Evolutionary conservation across 352 stramenopile species (phyloP), one percentile per base, ranked within the genome.

Genomic region (Halophytophthora batemanensis): DNA sequence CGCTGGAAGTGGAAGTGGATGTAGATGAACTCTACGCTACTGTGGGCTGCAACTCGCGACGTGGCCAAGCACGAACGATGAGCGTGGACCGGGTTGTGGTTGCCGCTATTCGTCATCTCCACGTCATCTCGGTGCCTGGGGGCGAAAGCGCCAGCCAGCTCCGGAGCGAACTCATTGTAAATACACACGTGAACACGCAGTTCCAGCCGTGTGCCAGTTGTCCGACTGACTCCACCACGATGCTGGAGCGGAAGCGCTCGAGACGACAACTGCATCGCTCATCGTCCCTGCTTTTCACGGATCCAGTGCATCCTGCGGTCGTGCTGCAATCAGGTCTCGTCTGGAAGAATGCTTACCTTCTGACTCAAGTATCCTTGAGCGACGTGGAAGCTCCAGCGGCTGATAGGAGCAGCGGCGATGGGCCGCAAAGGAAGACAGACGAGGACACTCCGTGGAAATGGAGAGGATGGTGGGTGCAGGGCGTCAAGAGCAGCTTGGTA

Each of bases 251-350:
- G 22, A 71, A 64, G 33, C 42, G 55, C 25, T 66, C 34, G 23
- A 61, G 33, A 11, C 47, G 58, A 6, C 61, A 58, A 29, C 50
- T 72, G 1, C 53, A 45, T 6, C 46, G 44, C 25, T 66, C 51
- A 6, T 33, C 47, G 14, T 51, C 45, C 15, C 49, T 61, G 44
- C 31, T 61, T 5, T 54, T 64, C 36, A 39, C 35, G 0, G 41
- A 59, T 10, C 41, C 36, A 0, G 53, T 41, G 31, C 39, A 41
- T 7, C 49, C 25, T 1, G 59, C 38, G n/a, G 54, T 63, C 5
- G 28, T 86, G 35, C 49, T 86, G 6, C 65, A 89, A 41, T 73
- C 69, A 0, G 78, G 78, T 1, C 37, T 86, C 25, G 53, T 89
- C 23, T 89, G 75, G 75, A 73, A 66, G 18, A 69, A 69, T 35